A percentile compares a stretch with the other conserved stretches of the same genome.
phyloP scores from a whole-genome alignment of 495 filamentous ascomycete genomes.

The Tuber brumale region DNA sequence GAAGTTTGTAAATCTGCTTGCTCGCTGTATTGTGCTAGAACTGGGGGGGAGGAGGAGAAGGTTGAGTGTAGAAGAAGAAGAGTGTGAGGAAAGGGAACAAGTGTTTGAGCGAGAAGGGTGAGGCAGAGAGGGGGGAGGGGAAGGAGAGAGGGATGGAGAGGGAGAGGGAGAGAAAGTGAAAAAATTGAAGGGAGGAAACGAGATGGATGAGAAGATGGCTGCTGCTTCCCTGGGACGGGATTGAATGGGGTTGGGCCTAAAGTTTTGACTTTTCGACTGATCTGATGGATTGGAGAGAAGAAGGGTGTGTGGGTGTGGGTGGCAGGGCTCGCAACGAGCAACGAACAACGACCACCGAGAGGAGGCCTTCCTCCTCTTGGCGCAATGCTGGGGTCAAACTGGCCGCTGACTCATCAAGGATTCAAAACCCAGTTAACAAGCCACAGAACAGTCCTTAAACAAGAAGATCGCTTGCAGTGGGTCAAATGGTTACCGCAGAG shows the following conservation, averaged over 20 bases:
- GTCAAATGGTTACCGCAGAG: neutral
- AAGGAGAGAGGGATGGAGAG: conserved; percentile 16
- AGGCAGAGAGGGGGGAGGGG: conserved; percentile 20
- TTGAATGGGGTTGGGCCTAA: conserved; percentile 6
- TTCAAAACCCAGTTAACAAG: neutral
- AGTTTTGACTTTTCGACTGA: conserved; percentile 9
- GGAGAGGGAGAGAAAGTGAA: conserved; percentile 2
- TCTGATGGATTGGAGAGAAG: conserved; percentile 23
- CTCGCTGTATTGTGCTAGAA: conserved; percentile 3
- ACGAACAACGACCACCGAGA: conserved; percentile 4
- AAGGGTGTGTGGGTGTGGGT: conserved; percentile 6
- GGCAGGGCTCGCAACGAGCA: conserved; percentile 26
- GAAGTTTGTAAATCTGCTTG: neutral
- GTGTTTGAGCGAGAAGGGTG: conserved; percentile 24
- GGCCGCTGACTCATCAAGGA: neutral
- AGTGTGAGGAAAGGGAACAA: neutral
- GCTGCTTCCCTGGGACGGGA: conserved; percentile 11
- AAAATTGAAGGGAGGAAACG: conserved; percentile 17
- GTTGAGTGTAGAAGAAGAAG: neutral
- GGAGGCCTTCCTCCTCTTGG: neutral
- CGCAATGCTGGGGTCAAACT: neutral
- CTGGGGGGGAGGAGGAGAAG: neutral
- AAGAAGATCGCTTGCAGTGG: neutral
- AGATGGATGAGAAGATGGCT: conserved; percentile 31
- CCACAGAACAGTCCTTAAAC: neutral